These are phyloP conservation scores for Acmispon strigosus DNA, from an alignment of 306 rosid genomes.

Conservation along the genomic window DNA sequence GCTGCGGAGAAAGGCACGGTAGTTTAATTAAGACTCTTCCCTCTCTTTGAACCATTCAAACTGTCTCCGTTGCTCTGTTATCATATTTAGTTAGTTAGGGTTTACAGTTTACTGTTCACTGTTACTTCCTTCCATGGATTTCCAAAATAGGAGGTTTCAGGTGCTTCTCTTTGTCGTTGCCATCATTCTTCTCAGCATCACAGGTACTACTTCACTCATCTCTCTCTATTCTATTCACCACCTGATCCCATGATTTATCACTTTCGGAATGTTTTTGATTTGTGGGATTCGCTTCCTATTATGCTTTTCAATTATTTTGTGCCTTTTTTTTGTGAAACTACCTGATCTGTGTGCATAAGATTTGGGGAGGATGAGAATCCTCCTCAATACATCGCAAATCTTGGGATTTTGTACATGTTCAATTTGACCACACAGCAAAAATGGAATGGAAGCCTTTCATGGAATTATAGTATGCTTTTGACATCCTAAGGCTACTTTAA, in stretches of 20 bases:
- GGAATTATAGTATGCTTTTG: not conserved
- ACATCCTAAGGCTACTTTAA: not conserved
- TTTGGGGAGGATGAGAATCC: not conserved
- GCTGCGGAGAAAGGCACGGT: not conserved
- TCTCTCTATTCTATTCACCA: not conserved
- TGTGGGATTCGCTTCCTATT: not conserved
- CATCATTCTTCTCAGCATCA: constrained; percentile 54
- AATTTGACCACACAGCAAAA: not conserved
- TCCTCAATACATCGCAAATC: not conserved
- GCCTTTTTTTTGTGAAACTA: not conserved
- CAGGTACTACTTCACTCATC: constrained; percentile 43
- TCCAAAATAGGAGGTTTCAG: constrained; percentile 41
- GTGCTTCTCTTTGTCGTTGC: constrained; percentile 33
- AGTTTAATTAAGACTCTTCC: not conserved
- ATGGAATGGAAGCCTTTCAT: too few relatives aligned
- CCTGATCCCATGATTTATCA: not conserved
- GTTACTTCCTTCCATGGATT: constrained; percentile 53
- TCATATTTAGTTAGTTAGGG: not conserved
- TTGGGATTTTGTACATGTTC: not conserved
- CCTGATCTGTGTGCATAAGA: not conserved
- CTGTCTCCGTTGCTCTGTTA: not conserved
- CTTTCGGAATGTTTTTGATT: not conserved
- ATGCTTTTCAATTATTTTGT: not conserved
- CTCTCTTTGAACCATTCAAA: constrained; percentile 9
- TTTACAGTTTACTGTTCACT: not conserved